Conservation (phyloP, 2,329 filamentous ascomycete species). For the Botryotinia globosa region DNA sequence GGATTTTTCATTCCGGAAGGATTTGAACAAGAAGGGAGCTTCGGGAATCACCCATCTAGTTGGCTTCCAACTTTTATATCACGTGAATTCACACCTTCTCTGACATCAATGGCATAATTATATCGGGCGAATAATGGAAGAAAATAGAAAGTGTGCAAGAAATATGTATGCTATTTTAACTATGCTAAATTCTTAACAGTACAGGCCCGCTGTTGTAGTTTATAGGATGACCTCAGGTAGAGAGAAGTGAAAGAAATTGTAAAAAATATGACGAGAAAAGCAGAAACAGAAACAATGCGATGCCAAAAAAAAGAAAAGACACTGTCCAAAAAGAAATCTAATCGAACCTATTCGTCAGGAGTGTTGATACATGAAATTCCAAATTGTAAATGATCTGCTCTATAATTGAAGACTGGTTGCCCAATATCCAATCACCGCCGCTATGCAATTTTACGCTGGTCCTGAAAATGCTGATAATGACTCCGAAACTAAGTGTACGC, state of each 20-base stretch:
- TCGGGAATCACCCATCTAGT: neutral
- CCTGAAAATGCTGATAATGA: neutral
- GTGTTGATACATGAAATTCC: neutral
- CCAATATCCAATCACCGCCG: neutral
- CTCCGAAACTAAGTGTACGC: neutral
- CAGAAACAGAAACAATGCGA: neutral
- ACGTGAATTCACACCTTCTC: neutral
- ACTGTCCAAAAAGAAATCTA: neutral
- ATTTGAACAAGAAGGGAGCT: neutral
- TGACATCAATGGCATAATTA: neutral
- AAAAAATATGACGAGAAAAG: neutral
- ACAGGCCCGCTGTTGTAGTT: neutral
- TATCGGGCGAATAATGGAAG: neutral
- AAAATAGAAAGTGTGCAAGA: neutral
- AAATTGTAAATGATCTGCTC: neutral
- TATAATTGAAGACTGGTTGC: neutral
- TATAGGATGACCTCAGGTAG: neutral
- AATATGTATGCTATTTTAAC: neutral
- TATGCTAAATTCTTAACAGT: neutral
- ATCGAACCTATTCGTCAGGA: neutral
- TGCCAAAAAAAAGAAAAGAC: neutral
- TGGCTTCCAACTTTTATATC: no score
- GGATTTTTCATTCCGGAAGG: conserved; percentile 9
- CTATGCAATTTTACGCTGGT: neutral
- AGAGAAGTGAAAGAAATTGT: neutral